phyloP scores from a whole-genome alignment of 2,329 filamentous ascomycete species.

The Zymoseptoria passerinii region DNA sequence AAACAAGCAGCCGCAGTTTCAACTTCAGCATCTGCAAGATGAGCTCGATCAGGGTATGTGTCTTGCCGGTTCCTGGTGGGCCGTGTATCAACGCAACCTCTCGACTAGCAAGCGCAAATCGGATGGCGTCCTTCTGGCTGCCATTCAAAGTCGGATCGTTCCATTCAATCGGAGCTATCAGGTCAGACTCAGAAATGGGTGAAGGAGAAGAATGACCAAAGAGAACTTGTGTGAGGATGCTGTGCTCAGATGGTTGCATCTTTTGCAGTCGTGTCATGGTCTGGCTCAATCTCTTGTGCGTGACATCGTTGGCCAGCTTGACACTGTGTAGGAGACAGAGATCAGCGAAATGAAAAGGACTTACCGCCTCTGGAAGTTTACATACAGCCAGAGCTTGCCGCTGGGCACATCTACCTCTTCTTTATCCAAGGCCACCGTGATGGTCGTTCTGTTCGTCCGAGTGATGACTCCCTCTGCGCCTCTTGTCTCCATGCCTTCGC shows the following conservation, averaged over 20 bases:
- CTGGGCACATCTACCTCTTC: constrained; percentile 49
- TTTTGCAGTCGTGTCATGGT: constrained; percentile 54
- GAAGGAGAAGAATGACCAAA: constrained; percentile 52
- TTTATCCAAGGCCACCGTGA: constrained; percentile 64
- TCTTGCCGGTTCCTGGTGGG: constrained; percentile 93
- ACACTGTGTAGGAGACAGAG: constrained; percentile 38
- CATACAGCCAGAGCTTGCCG: constrained; percentile 55
- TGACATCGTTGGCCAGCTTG: constrained; percentile 59
- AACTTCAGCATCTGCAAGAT: constrained; percentile 80
- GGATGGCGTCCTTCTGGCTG: constrained; percentile 55
- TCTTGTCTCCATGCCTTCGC: constrained; percentile 59
- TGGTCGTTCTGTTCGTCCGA: constrained; percentile 48
- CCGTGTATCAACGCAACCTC: constrained; percentile 90
- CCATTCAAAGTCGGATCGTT: constrained; percentile 50
- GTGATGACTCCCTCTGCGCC: constrained; percentile 65
- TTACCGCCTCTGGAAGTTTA: constrained; percentile 22
- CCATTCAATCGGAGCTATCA: constrained; percentile 42
- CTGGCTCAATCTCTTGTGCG: constrained; percentile 57
- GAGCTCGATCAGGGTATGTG: constrained; percentile 88
- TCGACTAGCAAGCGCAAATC: constrained; percentile 73
- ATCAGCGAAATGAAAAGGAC: constrained; percentile 13
- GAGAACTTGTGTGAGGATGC: constrained; percentile 51
- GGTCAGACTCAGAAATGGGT: constrained; percentile 37
- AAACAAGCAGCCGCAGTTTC: constrained; percentile 73
- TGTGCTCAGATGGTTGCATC: constrained; percentile 47